Conservation (phyloP, 331 rosid species). For the Spiraea crenata region DNA sequence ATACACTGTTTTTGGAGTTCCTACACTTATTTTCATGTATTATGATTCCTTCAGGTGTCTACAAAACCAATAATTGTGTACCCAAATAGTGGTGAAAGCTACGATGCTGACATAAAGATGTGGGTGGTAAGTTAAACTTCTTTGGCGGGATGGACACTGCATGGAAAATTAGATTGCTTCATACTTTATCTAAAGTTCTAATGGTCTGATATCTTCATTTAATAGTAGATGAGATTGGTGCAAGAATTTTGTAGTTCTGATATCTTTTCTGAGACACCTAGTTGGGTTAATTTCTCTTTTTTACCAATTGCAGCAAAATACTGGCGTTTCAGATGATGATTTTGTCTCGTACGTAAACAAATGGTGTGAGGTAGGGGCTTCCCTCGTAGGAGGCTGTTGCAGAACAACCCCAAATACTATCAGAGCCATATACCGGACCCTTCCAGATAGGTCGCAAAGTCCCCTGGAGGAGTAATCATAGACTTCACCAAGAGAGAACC, state of each 20-base stretch:
- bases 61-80: constrained; percentile 78
- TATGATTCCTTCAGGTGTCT: constrained; percentile 59
- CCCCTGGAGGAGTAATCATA: constrained; percentile 27
- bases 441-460: constrained; percentile 41
- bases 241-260: not conserved
- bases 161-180: not conserved
- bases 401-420: constrained; percentile 87
- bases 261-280: not conserved
- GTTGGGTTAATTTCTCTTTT: not conserved
- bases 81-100: constrained; percentile 98
- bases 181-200: not conserved
- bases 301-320: constrained; percentile 60
- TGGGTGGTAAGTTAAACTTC: constrained; percentile 82
- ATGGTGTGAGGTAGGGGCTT: constrained; percentile 88
- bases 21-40: constrained; percentile 15
- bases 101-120: constrained; percentile 59
- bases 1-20: constrained; percentile 10
- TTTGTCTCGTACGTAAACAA: constrained; percentile 76
- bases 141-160: constrained; percentile 5
- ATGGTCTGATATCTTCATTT: not conserved
- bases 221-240: not conserved
- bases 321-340: constrained; percentile 79
- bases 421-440: constrained; percentile 56
- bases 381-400: constrained; percentile 90
- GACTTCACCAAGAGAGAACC: constrained; percentile 10